A percentile compares a stretch with the other conserved stretches of the same genome.
Conservation (phyloP, 2,329 filamentous ascomycete species). For the Colletotrichum viniferum region DNA sequence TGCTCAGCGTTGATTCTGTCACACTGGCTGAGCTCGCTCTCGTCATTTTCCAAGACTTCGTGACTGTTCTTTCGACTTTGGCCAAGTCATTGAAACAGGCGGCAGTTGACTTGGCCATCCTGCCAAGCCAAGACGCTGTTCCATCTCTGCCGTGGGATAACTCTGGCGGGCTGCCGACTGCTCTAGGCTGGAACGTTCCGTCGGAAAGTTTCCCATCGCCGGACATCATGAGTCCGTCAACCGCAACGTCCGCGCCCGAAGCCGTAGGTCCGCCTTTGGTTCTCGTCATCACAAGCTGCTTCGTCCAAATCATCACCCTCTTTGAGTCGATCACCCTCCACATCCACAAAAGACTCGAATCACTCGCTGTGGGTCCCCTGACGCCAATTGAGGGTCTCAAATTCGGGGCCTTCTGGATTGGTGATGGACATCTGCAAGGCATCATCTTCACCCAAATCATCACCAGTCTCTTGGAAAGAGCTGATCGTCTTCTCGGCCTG, state of each 20-base stretch:
- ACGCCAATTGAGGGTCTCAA: constrained; percentile 24
- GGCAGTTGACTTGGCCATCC: neutral
- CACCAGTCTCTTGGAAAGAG: neutral
- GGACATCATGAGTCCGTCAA: neutral
- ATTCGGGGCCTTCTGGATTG: constrained; percentile 28
- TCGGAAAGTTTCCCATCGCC: neutral
- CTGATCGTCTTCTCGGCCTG: neutral
- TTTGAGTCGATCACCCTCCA: constrained; percentile 26
- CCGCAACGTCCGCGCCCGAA: neutral
- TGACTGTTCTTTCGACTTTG: neutral
- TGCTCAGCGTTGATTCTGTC: neutral
- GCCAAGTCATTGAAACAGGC: neutral
- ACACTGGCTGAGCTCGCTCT: neutral
- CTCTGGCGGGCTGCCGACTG: neutral
- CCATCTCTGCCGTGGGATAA: neutral
- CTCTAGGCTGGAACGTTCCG: neutral
- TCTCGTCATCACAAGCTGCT: constrained; percentile 33
- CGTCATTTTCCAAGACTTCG: neutral
- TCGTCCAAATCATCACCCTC: constrained; percentile 28
- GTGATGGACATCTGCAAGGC: constrained; percentile 30
- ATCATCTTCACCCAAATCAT: constrained; percentile 31
- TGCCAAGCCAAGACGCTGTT: neutral
- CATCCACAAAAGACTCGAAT: constrained; percentile 24
- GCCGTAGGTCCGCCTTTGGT: constrained; percentile 29
- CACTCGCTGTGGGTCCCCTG: constrained; percentile 4